Percentiles rank a stretch among this genome's conserved stretches.
phyloP scores from a whole-genome alignment of 228 moss, liverwort and hornwort species.

The Sphagnum fallax region DNA sequence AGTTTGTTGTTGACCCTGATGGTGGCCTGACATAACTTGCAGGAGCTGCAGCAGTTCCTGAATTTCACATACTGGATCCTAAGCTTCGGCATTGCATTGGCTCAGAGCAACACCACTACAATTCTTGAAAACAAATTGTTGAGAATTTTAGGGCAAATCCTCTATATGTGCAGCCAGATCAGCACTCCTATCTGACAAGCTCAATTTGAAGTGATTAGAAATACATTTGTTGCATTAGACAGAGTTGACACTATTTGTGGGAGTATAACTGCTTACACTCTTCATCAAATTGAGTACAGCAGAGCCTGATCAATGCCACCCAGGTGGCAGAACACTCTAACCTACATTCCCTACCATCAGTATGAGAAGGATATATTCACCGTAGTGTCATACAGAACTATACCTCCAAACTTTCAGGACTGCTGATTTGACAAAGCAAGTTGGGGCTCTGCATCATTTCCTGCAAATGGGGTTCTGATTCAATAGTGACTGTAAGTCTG shows the following conservation, averaged over 20 bases:
- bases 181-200: neutral
- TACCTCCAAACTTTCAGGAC: slow-evolving; percentile 48
- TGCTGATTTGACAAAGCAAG: slow-evolving; percentile 43
- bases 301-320: neutral
- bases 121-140: neutral
- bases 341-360: neutral
- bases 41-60: slow-evolving; percentile 55
- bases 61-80: neutral
- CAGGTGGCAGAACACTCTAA: neutral
- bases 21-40: slow-evolving; percentile 34
- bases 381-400: neutral
- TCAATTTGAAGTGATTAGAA: neutral
- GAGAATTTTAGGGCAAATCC: neutral
- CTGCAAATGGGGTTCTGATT: slow-evolving; percentile 43
- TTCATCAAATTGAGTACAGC: neutral
- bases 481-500: slow-evolving; percentile 40
- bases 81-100: neutral
- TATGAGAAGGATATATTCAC: neutral
- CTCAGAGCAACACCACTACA: neutral
- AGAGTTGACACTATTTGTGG: neutral
- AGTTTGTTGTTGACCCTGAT: slow-evolving; percentile 31
- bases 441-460: slow-evolving; percentile 60
- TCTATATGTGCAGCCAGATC: neutral
- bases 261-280: neutral
- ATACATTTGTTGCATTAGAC: neutral